A percentile compares a stretch with the other conserved stretches of the same genome.
Conservation (phyloP, 495 filamentous ascomycete genomes). For the Neurospora sp. region DNA sequence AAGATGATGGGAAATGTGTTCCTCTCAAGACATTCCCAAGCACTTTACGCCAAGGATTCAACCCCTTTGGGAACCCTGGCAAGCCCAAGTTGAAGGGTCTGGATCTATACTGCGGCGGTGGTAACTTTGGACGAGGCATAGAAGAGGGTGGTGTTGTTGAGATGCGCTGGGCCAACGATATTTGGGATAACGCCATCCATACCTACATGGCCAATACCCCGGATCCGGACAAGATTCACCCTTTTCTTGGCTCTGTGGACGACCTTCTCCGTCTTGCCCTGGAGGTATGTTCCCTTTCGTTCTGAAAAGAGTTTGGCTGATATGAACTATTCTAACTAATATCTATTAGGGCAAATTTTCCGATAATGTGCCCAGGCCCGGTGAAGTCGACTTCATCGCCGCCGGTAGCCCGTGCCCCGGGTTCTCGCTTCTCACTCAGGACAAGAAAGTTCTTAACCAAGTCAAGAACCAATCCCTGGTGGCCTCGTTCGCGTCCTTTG, state of each 20-base stretch:
- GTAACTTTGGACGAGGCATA: conserved; percentile 62
- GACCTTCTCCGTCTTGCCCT: conserved; percentile 51
- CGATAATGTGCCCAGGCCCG: conserved; percentile 39
- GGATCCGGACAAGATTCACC: conserved; percentile 18
- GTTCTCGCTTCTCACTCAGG: conserved; percentile 50
- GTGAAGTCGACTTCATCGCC: conserved; percentile 56
- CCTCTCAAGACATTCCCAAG: conserved; percentile 20
- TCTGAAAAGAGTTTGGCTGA: neutral
- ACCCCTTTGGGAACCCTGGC: conserved; percentile 21
- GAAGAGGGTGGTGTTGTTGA: conserved; percentile 59
- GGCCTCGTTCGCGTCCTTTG: conserved; percentile 59
- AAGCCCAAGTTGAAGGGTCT: conserved; percentile 40
- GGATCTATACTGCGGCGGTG: conserved; percentile 64
- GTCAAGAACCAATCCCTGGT: conserved; percentile 59
- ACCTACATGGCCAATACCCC: conserved; percentile 54
- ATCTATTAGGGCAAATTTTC: conserved; percentile 26
- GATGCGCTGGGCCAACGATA: conserved; percentile 56
- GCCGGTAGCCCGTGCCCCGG: conserved; percentile 68
- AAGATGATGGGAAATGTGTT: conserved; percentile 8
- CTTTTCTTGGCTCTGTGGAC: conserved; percentile 60
- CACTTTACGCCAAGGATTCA: conserved; percentile 46
- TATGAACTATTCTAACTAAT: neutral
- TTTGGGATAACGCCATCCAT: conserved; percentile 50
- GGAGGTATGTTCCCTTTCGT: neutral
- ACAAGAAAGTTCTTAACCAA: conserved; percentile 34